phyloP scores from a whole-genome alignment of 345 rosid genomes.

The Mangifera indica region DNA sequence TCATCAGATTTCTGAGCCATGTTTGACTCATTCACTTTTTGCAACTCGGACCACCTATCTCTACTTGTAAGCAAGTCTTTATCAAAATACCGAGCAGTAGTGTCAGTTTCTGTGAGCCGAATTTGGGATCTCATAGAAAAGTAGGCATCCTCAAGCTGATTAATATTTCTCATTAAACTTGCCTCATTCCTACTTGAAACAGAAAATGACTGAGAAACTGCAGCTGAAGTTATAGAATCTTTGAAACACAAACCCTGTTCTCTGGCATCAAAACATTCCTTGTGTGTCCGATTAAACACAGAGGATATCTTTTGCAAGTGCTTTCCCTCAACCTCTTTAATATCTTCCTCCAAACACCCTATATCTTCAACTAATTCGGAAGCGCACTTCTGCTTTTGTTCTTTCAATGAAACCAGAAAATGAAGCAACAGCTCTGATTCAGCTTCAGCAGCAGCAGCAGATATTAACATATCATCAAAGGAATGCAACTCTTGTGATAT shows the following conservation, averaged over 20 bases:
- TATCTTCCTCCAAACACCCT: constrained; percentile 61
- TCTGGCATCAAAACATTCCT: constrained; percentile 21
- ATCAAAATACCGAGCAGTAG: constrained; percentile 36
- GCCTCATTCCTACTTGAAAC: constrained; percentile 37
- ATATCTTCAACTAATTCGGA: constrained; percentile 59
- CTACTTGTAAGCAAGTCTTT: constrained; percentile 37
- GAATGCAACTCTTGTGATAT: constrained; percentile 28
- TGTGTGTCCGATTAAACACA: constrained; percentile 25
- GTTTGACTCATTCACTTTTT: constrained; percentile 30
- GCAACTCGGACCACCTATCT: constrained; percentile 37
- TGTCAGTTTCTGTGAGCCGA: constrained; percentile 36
- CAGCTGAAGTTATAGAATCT: constrained; percentile 24
- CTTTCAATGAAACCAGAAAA: constrained; percentile 61
- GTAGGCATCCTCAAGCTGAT: constrained; percentile 75
- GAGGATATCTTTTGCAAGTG: constrained; percentile 32
- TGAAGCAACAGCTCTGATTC: constrained; percentile 62
- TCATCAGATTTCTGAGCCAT: constrained; percentile 41
- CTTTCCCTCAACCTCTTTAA: constrained; percentile 62
- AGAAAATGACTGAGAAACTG: constrained; percentile 32
- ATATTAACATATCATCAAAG: constrained; percentile 33
- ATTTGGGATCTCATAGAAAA: constrained; percentile 66
- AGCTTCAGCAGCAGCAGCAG: constrained; percentile 40
- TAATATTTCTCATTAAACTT: constrained; percentile 56
- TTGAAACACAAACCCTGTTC: constrained; percentile 25
- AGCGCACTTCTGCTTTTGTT: constrained; percentile 58